These are phyloP conservation scores for Allomyces macrogynus DNA, from an alignment of 192 early-diverging fungal genomes.

Conservation along the genomic window DNA sequence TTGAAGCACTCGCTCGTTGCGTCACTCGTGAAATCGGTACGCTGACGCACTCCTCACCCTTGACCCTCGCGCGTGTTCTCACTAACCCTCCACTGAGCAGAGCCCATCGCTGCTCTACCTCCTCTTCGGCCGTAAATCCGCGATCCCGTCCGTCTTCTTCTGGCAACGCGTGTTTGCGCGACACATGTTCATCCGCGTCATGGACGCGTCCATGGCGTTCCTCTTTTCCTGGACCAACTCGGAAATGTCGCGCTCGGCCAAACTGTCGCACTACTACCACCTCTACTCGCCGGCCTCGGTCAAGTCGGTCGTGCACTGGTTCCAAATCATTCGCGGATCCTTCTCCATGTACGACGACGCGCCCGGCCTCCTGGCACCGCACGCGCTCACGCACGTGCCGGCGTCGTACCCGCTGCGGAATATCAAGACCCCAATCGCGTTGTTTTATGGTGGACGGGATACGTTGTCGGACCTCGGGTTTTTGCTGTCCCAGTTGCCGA, in stretches of 20 bases:
- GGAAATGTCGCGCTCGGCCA: slow-evolving; percentile 49
- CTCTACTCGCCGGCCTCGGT: slow-evolving; percentile 77
- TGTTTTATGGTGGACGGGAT: slow-evolving; percentile 80
- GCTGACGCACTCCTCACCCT: background rate
- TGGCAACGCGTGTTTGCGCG: slow-evolving; percentile 66
- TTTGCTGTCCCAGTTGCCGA: slow-evolving; percentile 27
- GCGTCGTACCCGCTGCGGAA: slow-evolving; percentile 54
- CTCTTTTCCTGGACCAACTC: slow-evolving; percentile 66
- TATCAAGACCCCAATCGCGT: slow-evolving; percentile 65
- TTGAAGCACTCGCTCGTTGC: background rate
- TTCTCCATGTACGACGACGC: slow-evolving; percentile 91
- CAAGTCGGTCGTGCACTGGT: slow-evolving; percentile 84
- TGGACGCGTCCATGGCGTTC: slow-evolving; percentile 47
- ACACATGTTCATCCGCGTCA: slow-evolving; percentile 45
- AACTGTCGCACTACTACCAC: slow-evolving; percentile 62
- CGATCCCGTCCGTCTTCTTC: slow-evolving; percentile 54
- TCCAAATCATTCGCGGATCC: slow-evolving; percentile 74
- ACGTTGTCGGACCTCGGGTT: slow-evolving; percentile 53
- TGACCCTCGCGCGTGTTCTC: no score
- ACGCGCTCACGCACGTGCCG: slow-evolving; percentile 29
- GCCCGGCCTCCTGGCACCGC: slow-evolving; percentile 27
- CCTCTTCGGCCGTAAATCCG: slow-evolving; percentile 65
- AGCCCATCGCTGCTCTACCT: slow-evolving; percentile 63
- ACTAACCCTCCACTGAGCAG: background rate
- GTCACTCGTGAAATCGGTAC: background rate